Evolutionary conservation across 2,329 filamentous ascomycete genomes (phyloP).

Genomic region (Alternaria conjuncta): DNA sequence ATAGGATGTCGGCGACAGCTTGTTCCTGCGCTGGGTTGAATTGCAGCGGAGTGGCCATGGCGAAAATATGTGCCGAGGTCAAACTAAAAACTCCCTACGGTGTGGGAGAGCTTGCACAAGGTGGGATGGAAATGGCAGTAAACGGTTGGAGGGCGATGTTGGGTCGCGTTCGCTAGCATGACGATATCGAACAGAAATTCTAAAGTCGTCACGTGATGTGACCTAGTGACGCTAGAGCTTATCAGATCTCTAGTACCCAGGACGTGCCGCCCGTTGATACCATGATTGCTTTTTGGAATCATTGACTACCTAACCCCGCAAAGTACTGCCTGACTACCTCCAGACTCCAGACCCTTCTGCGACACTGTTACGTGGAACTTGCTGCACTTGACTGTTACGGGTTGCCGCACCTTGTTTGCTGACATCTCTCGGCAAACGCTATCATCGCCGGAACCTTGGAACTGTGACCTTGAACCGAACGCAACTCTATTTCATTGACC

Average conservation of each 20-base stretch:
- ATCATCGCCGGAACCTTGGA: constrained; percentile 21
- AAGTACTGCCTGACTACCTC: constrained; percentile 5
- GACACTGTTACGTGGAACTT: constrained; percentile 13
- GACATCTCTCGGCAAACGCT: constrained; percentile 28
- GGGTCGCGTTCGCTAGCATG: constrained; percentile 26
- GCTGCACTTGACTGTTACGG: constrained; percentile 12
- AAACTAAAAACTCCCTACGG: constrained; percentile 8
- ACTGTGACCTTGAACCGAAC: constrained; percentile 23
- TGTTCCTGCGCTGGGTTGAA: constrained; percentile 42
- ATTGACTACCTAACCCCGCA: constrained; percentile 10
- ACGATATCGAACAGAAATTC: constrained; percentile 39
- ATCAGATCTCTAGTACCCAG: background rate
- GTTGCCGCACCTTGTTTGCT: constrained; percentile 27
- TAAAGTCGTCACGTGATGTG: constrained; percentile 36
- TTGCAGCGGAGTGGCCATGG: constrained; percentile 40
- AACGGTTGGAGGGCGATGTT: constrained; percentile 17
- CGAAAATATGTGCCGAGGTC: constrained; percentile 12
- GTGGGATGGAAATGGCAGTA: constrained; percentile 27
- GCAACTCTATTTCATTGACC: constrained; percentile 16
- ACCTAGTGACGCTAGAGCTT: constrained; percentile 19
- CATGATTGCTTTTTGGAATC: constrained; percentile 20
- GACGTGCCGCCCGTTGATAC: constrained; percentile 10
- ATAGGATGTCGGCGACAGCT: constrained; percentile 65
- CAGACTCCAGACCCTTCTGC: constrained; percentile 17
- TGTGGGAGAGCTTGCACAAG: constrained; percentile 15